phyloP scores from a whole-genome alignment of 2,329 filamentous ascomycete species.

The Xylariaceae sp. region DNA sequence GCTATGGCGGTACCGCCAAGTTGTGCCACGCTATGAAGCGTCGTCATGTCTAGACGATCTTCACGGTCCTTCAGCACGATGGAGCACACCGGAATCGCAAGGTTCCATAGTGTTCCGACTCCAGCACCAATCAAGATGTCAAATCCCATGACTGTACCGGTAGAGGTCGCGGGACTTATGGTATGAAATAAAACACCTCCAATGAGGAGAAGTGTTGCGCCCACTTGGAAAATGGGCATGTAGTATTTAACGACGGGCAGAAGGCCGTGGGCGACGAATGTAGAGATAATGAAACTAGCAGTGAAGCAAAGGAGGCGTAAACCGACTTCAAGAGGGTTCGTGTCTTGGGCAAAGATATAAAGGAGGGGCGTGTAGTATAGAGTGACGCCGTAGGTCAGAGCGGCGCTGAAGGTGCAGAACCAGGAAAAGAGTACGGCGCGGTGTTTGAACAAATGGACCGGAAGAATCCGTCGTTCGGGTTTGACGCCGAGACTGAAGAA shows the following conservation, averaged over 20 bases:
- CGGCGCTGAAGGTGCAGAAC: conserved; percentile 33
- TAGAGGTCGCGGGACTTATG: conserved; percentile 22
- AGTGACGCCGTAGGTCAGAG: conserved; percentile 33
- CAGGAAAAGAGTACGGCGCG: conserved; percentile 41
- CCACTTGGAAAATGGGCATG: conserved; percentile 30
- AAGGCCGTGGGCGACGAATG: conserved; percentile 30
- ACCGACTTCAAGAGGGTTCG: conserved; percentile 37
- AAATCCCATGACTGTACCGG: conserved; percentile 30
- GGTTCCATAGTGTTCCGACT: conserved; percentile 30
- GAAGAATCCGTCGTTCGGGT: conserved; percentile 40
- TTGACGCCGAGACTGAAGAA: conserved; percentile 39
- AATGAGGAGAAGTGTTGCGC: conserved; percentile 24
- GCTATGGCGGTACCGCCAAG: conserved; percentile 28
- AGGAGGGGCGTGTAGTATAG: conserved; percentile 51
- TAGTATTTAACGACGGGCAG: conserved; percentile 39
- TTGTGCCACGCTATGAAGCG: conserved; percentile 34
- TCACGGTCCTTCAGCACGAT: conserved; percentile 24
- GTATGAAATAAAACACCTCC: conserved; percentile 27
- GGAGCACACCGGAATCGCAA: conserved; percentile 29
- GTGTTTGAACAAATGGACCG: conserved; percentile 38
- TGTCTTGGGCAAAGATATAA: conserved; percentile 45
- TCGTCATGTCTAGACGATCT: conserved; percentile 27
- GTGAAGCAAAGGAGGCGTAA: conserved; percentile 37
- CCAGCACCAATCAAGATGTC: conserved; percentile 31
- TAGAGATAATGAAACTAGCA: conserved; percentile 16